A percentile compares a stretch with the other conserved stretches of the same genome.
phyloP scores from a whole-genome alignment of 1,284 basidiomycete genomes.

The Thecaphora frezii region DNA sequence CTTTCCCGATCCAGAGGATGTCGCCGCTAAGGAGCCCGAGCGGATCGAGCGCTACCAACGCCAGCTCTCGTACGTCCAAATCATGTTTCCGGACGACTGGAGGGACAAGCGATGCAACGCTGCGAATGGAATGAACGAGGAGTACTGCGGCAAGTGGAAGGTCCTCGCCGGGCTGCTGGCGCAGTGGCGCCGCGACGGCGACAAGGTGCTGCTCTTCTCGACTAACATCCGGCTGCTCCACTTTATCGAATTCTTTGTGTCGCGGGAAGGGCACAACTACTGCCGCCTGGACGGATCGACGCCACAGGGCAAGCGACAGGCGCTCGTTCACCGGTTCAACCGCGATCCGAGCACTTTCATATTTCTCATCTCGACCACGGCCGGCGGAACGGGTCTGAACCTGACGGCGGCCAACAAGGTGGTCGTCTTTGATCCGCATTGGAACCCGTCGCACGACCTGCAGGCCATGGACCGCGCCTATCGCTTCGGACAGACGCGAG shows the following conservation, averaged over 20 bases:
- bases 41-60: conserved; percentile 42
- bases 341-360: conserved; percentile 72
- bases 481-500: conserved; percentile 55
- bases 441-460: conserved; percentile 80
- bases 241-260: conserved; percentile 74
- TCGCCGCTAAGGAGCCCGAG: conserved; percentile 15
- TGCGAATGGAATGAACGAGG: conserved; percentile 51
- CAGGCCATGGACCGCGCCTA: conserved; percentile 83
- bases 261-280: conserved; percentile 68
- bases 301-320: conserved; percentile 58
- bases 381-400: conserved; percentile 77
- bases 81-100: conserved; percentile 54
- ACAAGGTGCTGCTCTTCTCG: conserved; percentile 70
- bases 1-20: conserved; percentile 66
- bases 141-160: conserved; percentile 84
- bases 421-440: conserved; percentile 79
- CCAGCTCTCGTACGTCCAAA: conserved; percentile 43
- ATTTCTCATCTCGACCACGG: conserved; percentile 81
- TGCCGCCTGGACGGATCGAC: conserved; percentile 72
- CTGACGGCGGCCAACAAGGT: conserved; percentile 87
- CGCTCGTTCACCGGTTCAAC: conserved; percentile 77
- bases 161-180: conserved; percentile 69
- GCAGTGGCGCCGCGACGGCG: conserved; percentile 60
- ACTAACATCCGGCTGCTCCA: conserved; percentile 79
- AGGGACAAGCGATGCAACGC: conserved; percentile 29